Percentiles rank a stretch among this genome's conserved stretches.
Evolutionary conservation across 2,329 filamentous ascomycete species (phyloP).

Genomic region (Colletotrichum coccodes): DNA sequence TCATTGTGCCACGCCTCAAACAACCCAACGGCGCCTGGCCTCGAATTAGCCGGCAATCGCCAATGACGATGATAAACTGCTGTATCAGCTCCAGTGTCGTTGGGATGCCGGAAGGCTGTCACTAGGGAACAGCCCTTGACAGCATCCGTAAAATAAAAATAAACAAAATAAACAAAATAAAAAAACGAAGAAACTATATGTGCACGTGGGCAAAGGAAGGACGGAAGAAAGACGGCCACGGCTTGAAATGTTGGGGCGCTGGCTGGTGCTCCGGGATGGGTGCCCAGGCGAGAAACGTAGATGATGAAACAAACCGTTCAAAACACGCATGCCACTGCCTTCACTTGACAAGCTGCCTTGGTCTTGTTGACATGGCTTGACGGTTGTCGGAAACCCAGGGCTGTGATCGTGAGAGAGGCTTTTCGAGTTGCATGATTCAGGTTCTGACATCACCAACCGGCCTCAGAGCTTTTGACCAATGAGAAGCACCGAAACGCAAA

Average conservation of each 20-base stretch:
- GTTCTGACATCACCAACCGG: constrained; percentile 16
- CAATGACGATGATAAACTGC: not conserved
- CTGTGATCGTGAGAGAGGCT: not conserved
- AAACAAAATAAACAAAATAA: no score
- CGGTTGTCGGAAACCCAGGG: not conserved
- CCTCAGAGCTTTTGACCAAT: not conserved
- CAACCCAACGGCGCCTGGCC: not conserved
- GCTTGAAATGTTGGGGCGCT: not conserved
- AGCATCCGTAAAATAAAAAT: constrained; percentile 4
- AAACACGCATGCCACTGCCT: not conserved
- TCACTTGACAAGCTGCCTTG: not conserved
- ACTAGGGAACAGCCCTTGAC: not conserved
- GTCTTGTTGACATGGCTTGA: not conserved
- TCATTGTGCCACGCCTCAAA: not conserved
- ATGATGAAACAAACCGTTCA: constrained; percentile 4
- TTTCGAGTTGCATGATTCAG: not conserved
- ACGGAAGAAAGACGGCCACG: not conserved
- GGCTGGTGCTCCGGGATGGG: not conserved
- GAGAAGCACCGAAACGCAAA: constrained; percentile 4
- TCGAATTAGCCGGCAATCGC: not conserved
- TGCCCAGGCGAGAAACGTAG: constrained; percentile 15
- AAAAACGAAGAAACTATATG: not conserved
- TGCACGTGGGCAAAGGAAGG: constrained; percentile 14
- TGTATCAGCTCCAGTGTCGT: not conserved
- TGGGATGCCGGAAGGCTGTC: constrained; percentile 2